A percentile compares a stretch with the other conserved stretches of the same genome.
Evolutionary conservation across 2,329 filamentous ascomycete species (phyloP).

Genomic region (Aspergillus costaricaensis): DNA sequence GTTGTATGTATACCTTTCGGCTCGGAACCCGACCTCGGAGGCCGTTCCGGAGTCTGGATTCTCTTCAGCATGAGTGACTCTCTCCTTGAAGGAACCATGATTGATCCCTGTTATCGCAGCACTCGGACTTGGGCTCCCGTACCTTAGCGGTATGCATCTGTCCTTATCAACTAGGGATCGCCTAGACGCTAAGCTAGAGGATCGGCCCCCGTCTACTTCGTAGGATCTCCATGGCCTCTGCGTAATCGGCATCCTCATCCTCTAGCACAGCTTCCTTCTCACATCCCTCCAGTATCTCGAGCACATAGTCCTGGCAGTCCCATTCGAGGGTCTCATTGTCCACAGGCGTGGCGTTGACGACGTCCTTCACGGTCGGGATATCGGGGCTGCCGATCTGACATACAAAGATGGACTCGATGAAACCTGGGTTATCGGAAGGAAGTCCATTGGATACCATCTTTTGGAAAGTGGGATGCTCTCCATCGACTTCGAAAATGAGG

Average conservation of each 20-base stretch:
- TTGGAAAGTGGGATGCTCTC: slow-evolving; percentile 22
- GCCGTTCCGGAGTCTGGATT: not conserved
- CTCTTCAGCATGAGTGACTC: too few species aligned
- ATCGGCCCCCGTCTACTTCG: slow-evolving; percentile 16
- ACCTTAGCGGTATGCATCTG: not conserved
- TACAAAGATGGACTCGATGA: slow-evolving; percentile 17
- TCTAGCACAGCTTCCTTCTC: slow-evolving; percentile 22
- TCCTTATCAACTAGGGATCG: not conserved
- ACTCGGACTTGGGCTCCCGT: not conserved
- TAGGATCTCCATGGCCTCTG: slow-evolving; percentile 17
- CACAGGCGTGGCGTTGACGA: slow-evolving; percentile 13
- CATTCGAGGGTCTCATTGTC: slow-evolving; percentile 27
- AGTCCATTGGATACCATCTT: slow-evolving; percentile 13
- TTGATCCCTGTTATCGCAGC: not conserved
- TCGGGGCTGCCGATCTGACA: slow-evolving; percentile 13
- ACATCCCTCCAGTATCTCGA: slow-evolving; percentile 23
- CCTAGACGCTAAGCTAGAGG: not conserved
- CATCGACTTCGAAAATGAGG: slow-evolving; percentile 25
- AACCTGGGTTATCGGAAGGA: slow-evolving; percentile 12
- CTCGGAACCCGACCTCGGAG: not conserved
- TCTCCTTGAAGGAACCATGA: not conserved
- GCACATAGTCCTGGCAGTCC: slow-evolving; percentile 29
- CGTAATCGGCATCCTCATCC: slow-evolving; percentile 20
- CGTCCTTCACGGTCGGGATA: slow-evolving; percentile 15
- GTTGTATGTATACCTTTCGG: not conserved